Conservation (phyloP, 2,329 filamentous ascomycete species). For the Dactylellina leptospora region DNA sequence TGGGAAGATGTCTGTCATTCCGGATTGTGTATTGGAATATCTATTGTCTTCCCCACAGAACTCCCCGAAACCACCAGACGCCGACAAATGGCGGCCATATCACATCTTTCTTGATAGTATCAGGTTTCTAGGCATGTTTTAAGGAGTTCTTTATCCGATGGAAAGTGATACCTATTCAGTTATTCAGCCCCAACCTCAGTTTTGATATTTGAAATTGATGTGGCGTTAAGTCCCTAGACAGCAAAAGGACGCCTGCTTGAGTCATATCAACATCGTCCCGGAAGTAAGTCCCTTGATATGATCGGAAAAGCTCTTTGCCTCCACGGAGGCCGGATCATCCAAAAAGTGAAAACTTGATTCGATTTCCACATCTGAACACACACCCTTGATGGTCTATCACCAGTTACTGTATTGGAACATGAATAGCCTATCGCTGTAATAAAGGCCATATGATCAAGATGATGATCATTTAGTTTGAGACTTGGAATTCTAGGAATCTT, state of each 20-base stretch:
- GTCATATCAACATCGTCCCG: too few species aligned
- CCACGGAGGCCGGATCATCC: too few species aligned
- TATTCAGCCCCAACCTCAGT: not conserved
- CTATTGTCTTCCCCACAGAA: not conserved
- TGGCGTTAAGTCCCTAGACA: too few species aligned
- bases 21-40: not conserved
- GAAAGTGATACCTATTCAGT: not conserved
- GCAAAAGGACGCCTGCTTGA: too few species aligned
- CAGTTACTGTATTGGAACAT: not conserved
- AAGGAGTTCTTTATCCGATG: constrained; percentile 5
- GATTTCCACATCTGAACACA: not conserved
- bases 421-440: not conserved
- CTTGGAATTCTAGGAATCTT: too few species aligned
- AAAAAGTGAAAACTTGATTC: too few species aligned
- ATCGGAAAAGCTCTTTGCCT: too few species aligned
- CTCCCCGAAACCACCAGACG: constrained; percentile 17
- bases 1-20: too few species aligned
- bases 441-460: not conserved
- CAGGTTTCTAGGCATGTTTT: constrained; percentile 9
- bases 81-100: not conserved
- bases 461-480: too few species aligned
- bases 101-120: not conserved
- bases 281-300: too few species aligned
- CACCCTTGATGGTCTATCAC: not conserved
- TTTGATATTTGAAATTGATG: not conserved